Evolutionary conservation across 2,329 filamentous ascomycete species (phyloP), one percentile per base, ranked within the genome.

Genomic region (Aspergillus ruber): DNA sequence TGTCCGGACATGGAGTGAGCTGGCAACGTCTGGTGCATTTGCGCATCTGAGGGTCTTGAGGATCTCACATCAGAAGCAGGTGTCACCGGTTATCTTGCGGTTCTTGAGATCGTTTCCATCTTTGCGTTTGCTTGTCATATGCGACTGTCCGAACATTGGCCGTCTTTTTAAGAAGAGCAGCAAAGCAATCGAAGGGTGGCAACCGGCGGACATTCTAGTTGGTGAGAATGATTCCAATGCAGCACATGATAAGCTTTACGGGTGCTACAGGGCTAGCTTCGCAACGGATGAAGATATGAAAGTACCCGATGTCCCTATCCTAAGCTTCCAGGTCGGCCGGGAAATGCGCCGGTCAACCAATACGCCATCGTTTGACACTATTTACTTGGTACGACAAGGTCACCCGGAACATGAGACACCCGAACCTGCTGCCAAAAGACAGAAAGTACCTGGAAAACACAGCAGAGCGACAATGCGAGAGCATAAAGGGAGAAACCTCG

Each of bases 1-100:
- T 18, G 47, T 74, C 18, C 63, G 66, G 46, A 63, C 64, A 12
- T 74, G 72, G 72, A 54, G 65, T 20, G 71, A 74, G 43, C 53
- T 67, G 43, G 63, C 61, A 6, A 47, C 54, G 3, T 51, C 60
- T 6, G 54, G 54, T 8, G 65, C 65, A 5, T 69, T 74, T 47
- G 57, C 60, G 39, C 60, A 71, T 44, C 58, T 74, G 3, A 63
- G 66, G 3, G 53, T 69, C 18, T 46, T 74, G 27, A 55, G 66
- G 38, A 50, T 74, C 36, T 56, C 56, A 20, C 48, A 60, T 33
- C 70, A 73, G 44, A 45, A 50, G 6, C 48, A 61, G 4, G 25
- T 73, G 2, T 66, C 64, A 3, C 41, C 49, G 13, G 55, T 60
- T 15, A 48, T 63, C 3, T 62, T 74, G 40, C 54, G 57, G 27